Evolutionary conservation across 1,284 basidiomycete species (phyloP).

Genomic region (Pholiota adiposa): DNA sequence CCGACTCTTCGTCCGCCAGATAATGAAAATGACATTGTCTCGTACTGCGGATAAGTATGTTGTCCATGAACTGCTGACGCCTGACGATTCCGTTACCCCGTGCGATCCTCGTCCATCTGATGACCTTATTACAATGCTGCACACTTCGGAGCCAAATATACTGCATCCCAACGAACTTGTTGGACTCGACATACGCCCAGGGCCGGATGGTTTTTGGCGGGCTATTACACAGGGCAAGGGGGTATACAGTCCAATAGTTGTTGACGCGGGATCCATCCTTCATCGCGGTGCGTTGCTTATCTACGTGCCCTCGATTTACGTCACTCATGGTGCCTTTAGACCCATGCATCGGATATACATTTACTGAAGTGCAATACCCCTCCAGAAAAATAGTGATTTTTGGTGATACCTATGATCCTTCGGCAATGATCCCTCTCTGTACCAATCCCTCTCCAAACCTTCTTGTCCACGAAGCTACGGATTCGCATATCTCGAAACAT

Average conservation of each 20-base stretch:
- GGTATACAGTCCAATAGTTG: constrained; percentile 49
- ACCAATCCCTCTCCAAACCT: constrained; percentile 51
- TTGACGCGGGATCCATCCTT: constrained; percentile 79
- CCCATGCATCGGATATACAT: constrained; percentile 82
- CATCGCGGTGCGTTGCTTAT: constrained; percentile 68
- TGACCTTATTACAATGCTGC: constrained; percentile 12
- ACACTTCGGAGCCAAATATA: constrained; percentile 36
- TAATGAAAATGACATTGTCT: constrained; percentile 72
- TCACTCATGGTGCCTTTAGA: constrained; percentile 46
- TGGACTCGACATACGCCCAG: constrained; percentile 67
- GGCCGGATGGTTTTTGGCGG: constrained; percentile 75
- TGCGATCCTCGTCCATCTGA: constrained; percentile 47
- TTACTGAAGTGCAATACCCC: constrained; percentile 62
- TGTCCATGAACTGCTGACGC: constrained; percentile 81
- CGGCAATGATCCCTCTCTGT: constrained; percentile 59
- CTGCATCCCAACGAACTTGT: constrained; percentile 71
- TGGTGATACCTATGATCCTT: constrained; percentile 73
- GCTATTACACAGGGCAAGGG: constrained; percentile 46
- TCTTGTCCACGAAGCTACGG: constrained; percentile 85
- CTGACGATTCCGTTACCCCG: constrained; percentile 50
- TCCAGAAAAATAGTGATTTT: constrained; percentile 56
- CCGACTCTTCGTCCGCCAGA: constrained; percentile 78
- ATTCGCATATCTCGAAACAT: constrained; percentile 69
- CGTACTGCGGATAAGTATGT: constrained; percentile 69
- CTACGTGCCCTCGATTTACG: not conserved